Base-by-base conservation (phyloP, 108 stramenopile species). In the Cyclotella sp. region DNA sequence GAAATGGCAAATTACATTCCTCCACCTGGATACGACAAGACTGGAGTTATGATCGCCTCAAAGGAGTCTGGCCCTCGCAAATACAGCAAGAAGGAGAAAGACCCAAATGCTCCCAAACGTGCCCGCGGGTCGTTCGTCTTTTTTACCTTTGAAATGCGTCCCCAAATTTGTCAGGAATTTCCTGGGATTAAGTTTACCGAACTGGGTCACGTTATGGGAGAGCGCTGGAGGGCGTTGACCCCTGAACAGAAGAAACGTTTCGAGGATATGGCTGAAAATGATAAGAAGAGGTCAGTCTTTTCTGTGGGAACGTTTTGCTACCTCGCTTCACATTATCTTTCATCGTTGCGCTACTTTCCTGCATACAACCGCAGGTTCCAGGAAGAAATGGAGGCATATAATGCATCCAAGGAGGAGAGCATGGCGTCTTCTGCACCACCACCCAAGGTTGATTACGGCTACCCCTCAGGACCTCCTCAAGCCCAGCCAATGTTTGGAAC, bases 171-270 rank as follows among this genome's bases (percentile, higher is more conserved):
- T n/a, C 64, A 70, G 44, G 90, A 87, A 29, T 75, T 83, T 55
- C 92, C 92, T 14, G 90, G 84, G 6, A 70, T 93, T 27, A 93
- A 88, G 63, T 76, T 90, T 71, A 86, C 90, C 0, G 90, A 93
- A 30, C 54, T 90, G 54, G 85, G 85, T 43, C 87, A 85, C 63
- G 58, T 91, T 58, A 87, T 92, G 77, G 92, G 92, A 21, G 86
- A 88, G 68, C 47, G 84, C 34, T 93, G 92, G 92, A 71, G 88
- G 41, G 87, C 79, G 12, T 49, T 93, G 72, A 77, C 86, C 40
- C 79, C 89, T 15, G 88, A 89, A 46, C 83, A 82, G 29, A 93
- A 86, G 75, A 86, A 82, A 59, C 82, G 68, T 12, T 93, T 86
- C 58, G 88, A 93, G 53, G 87, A 87, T 47, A 46, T 79, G 70